These are phyloP conservation scores for Glonium stellatum DNA, from an alignment of 495 filamentous ascomycete species.

Conservation along the genomic window DNA sequence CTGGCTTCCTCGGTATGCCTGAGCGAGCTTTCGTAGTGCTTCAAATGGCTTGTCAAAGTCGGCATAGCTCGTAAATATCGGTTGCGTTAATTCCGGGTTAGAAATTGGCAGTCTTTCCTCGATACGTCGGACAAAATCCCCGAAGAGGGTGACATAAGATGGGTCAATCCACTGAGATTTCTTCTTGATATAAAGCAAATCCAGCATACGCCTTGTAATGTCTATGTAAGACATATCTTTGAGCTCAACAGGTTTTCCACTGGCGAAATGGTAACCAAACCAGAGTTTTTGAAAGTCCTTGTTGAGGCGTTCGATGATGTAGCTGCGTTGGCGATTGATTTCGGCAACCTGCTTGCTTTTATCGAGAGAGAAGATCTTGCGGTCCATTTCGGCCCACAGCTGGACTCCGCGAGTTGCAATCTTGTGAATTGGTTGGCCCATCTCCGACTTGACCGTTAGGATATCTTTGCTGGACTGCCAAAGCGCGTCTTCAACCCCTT, in stretches of 20 bases:
- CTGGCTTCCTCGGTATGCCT: conserved; percentile 76
- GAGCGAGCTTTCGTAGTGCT: conserved; percentile 68
- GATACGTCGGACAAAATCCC: conserved; percentile 89
- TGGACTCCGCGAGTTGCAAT: conserved; percentile 87
- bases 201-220: conserved; percentile 88
- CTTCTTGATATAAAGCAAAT: conserved; percentile 92
- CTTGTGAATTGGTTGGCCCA: conserved; percentile 99
- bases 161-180: conserved; percentile 90
- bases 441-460: conserved; percentile 92
- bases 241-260: conserved; percentile 76
- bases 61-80: conserved; percentile 74
- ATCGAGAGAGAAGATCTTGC: conserved; percentile 93
- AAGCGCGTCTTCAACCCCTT: conserved; percentile 98
- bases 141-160: conserved; percentile 71
- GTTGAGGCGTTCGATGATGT: conserved; percentile 97
- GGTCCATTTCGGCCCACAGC: conserved; percentile 98
- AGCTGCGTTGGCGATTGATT: conserved; percentile 81
- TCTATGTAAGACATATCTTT: conserved; percentile 98
- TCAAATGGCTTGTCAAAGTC: conserved; percentile 80
- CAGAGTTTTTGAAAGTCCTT: conserved; percentile 98
- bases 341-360: conserved; percentile 89
- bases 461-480: conserved; percentile 87
- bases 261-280: conserved; percentile 81
- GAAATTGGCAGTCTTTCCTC: conserved; percentile 76
- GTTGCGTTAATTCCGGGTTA: conserved; percentile 50